A percentile compares a stretch with the other conserved stretches of the same genome.
Evolutionary conservation across 768 basidiomycete species (phyloP).

Genomic region (Xerocomus brunneocitrinus): DNA sequence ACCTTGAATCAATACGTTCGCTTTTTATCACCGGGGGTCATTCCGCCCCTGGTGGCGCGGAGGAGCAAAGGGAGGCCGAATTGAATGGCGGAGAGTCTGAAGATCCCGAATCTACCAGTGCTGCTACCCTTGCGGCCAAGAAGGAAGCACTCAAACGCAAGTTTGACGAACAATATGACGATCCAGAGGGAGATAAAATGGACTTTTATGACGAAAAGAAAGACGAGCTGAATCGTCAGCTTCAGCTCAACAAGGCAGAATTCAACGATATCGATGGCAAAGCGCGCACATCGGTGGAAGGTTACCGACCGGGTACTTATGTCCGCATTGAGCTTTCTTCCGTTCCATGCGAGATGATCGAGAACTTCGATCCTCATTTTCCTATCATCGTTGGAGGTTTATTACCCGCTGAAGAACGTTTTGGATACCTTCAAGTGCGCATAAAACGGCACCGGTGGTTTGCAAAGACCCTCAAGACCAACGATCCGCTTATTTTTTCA

Average conservation of each 20-base stretch:
- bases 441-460: conserved; percentile 98
- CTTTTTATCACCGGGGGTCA: conserved; percentile 84
- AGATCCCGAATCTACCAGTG: conserved; percentile 34
- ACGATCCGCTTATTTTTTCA: conserved; percentile 94
- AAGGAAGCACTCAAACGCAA: conserved; percentile 91
- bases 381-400: conserved; percentile 93
- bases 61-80: conserved; percentile 39
- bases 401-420: conserved; percentile 82
- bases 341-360: conserved; percentile 89
- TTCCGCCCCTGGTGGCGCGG: conserved; percentile 32
- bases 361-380: conserved; percentile 87
- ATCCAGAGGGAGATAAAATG: conserved; percentile 69
- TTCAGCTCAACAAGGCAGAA: conserved; percentile 77
- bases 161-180: conserved; percentile 96
- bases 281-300: conserved; percentile 80
- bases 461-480: conserved; percentile 86
- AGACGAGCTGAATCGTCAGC: conserved; percentile 84
- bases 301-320: conserved; percentile 85
- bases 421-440: conserved; percentile 91
- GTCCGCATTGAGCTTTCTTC: conserved; percentile 83
- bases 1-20: conserved; percentile 80
- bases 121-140: conserved; percentile 67
- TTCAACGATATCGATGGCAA: conserved; percentile 77
- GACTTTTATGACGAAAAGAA: conserved; percentile 93
- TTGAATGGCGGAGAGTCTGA: conserved; percentile 32